Evolutionary conservation across 495 filamentous ascomycete species (phyloP), one percentile per base, ranked within the genome.

Genomic region (Hypomontagnella submonticulosa): DNA sequence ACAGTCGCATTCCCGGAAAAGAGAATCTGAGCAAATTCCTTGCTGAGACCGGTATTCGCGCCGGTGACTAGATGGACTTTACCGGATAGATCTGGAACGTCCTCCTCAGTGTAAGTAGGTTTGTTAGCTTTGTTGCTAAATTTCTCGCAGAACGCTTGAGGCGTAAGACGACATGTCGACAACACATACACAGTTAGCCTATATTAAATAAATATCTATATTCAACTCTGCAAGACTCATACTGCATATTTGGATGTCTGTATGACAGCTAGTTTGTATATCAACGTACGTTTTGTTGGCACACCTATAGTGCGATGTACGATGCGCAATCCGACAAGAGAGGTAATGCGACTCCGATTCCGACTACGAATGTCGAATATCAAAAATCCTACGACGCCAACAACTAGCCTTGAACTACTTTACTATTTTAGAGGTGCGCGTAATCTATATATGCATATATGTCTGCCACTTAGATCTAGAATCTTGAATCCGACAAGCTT

Each of bases 1-100:
- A 87, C 79, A 3, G 73, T 83, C 16, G 76, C 84, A 40, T 80
- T 79, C 43, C 77, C 75, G 15, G 68, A 56, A 58, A 78, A 83
- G 13, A 84, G 77, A 16, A 82, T 76, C 48, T 57, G 72, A 30
- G 76, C 75, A 11, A 84, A 72, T 62, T 84, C 79, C 57, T 76
- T 73, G 38, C 83, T 82, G 57, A 84, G 69, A 15, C 83, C 81
- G 12, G 78, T 69, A 47, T 80, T 81, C 57, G 75, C 76, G 32
- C 84, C 84, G 1, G 85, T 85, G 9, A 87, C 78, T 18, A 87
- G 56, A 59, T 71, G 77, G 57, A 81, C 72, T 56, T 69, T 71
- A 10, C 57, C 63, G 16, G 53, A 41, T 27, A 71, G 44, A 46
- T 72, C 69, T 20, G 57, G 52, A 0, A 76, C 65, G 18, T 77